Evolutionary conservation across 768 basidiomycete genomes (phyloP).

Genomic region (Russula griseocarnosa): DNA sequence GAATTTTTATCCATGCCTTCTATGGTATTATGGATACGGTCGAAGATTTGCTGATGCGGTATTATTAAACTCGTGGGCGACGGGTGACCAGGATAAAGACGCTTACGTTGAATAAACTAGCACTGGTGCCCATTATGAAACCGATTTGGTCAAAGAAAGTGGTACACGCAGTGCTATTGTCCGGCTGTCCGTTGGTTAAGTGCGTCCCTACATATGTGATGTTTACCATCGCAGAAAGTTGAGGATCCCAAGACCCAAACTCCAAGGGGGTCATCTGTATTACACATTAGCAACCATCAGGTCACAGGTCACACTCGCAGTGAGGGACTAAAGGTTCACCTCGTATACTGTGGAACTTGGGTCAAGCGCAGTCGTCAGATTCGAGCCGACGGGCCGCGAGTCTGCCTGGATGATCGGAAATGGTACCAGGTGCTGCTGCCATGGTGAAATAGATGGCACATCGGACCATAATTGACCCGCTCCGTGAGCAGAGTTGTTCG

Average conservation of each 20-base stretch:
- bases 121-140: slow-evolving; percentile 73
- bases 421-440: slow-evolving; percentile 48
- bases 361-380: slow-evolving; percentile 39
- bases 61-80: background rate
- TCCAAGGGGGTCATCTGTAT: slow-evolving; percentile 57
- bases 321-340: slow-evolving; percentile 37
- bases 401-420: slow-evolving; percentile 65
- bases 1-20: slow-evolving; percentile 39
- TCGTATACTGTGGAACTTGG: slow-evolving; percentile 53
- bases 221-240: slow-evolving; percentile 65
- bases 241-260: slow-evolving; percentile 71
- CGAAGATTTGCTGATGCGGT: slow-evolving; percentile 44
- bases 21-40: slow-evolving; percentile 44
- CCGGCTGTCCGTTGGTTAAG: slow-evolving; percentile 52
- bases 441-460: slow-evolving; percentile 49
- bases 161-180: slow-evolving; percentile 57
- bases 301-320: background rate
- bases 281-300: slow-evolving; percentile 8
- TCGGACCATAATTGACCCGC: slow-evolving; percentile 69
- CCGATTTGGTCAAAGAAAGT: slow-evolving; percentile 70
- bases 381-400: slow-evolving; percentile 47
- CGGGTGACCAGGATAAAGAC: background rate
- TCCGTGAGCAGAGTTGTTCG: slow-evolving; percentile 57
- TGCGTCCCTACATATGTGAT: slow-evolving; percentile 61
- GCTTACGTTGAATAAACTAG: slow-evolving; percentile 61